Percentiles rank a stretch among this genome's conserved stretches.
phyloP scores from a whole-genome alignment of 2,329 filamentous ascomycete species.

The Cladophialophora chaetospira region DNA sequence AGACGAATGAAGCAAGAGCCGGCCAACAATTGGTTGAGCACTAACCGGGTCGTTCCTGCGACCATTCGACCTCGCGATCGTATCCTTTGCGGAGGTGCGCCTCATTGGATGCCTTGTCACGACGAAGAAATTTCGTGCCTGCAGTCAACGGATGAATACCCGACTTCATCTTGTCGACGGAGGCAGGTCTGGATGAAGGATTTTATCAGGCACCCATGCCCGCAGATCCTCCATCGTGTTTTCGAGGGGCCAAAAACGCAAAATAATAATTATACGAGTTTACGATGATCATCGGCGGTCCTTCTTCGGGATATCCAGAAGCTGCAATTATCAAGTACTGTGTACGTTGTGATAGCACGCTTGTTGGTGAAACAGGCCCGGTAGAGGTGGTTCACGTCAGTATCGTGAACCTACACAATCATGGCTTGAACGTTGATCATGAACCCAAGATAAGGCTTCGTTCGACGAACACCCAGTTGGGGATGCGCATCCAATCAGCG shows the following conservation, averaged over 20 bases:
- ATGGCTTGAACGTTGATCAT: not conserved
- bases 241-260: not conserved
- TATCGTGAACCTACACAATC: not conserved
- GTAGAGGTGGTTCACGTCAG: not conserved
- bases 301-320: not conserved
- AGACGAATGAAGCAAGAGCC: slow-evolving; percentile 3
- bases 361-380: not conserved
- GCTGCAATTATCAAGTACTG: too few species aligned
- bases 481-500: slow-evolving; percentile 9
- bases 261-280: not conserved
- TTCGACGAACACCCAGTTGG: not conserved
- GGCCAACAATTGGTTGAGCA: not conserved
- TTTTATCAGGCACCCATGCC: slow-evolving; percentile 4
- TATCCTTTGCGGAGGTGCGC: not conserved
- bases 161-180: not conserved
- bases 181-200: not conserved
- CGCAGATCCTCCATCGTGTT: not conserved
- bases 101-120: slow-evolving; percentile 5
- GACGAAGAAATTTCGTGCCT: not conserved
- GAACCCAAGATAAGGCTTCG: slow-evolving; percentile 20
- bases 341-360: not conserved
- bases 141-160: not conserved
- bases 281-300: not conserved
- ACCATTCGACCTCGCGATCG: slow-evolving; percentile 6
- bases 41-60: not conserved